phyloP scores from a whole-genome alignment of 164 flowering plant genomes.

The Warburgia ugandensis region DNA sequence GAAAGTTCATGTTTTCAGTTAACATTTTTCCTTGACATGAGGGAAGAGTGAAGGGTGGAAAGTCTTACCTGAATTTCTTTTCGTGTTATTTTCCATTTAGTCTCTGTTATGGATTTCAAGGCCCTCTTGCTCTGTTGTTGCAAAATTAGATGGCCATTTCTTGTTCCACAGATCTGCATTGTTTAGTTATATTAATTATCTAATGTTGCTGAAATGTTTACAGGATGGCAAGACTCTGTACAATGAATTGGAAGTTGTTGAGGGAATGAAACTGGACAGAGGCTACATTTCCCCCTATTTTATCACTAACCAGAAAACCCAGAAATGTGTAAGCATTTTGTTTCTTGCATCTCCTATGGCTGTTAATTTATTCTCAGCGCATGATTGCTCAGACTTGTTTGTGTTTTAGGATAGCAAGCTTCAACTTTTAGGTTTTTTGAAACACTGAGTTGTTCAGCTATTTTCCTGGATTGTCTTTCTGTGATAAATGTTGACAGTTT shows the following conservation, averaged over 20 bases:
- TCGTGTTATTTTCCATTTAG: not conserved
- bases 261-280: constrained; percentile 97
- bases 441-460: not conserved
- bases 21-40: not conserved
- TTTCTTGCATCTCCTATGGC: not conserved
- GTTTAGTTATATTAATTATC: not conserved
- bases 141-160: too few relatives aligned
- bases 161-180: not conserved
- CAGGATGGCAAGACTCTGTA: constrained; percentile 93
- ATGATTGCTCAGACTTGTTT: not conserved
- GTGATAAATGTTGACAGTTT: not conserved
- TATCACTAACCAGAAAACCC: constrained; percentile 78
- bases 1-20: not conserved
- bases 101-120: not conserved
- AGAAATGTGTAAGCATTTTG: constrained; percentile 76
- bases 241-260: constrained; percentile 94
- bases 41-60: not conserved
- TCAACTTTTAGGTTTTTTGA: not conserved
- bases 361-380: not conserved
- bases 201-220: constrained; percentile 3
- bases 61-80: not conserved
- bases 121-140: not conserved
- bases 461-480: not conserved
- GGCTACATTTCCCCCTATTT: constrained; percentile 97
- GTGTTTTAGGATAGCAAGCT: not conserved